Percentiles rank a stretch among this genome's conserved stretches.
phyloP scores from a whole-genome alignment of 129 eudicot genomes.

The Calendula officinalis region DNA sequence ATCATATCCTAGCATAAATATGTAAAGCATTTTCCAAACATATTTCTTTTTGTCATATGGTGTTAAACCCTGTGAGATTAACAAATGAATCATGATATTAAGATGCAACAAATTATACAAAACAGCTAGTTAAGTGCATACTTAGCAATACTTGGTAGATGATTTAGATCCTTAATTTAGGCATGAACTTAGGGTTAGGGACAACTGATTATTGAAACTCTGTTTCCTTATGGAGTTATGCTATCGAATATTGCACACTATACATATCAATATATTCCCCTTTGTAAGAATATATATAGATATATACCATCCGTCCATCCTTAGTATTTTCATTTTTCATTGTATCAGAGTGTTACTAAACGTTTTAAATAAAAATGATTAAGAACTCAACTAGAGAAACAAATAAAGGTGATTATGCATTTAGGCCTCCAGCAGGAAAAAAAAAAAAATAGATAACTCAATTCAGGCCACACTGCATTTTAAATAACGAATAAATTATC shows the following conservation, averaged over 20 bases:
- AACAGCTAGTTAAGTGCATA: not conserved
- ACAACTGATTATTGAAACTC: not conserved
- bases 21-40: conserved; percentile 99
- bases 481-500: not conserved
- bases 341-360: not conserved
- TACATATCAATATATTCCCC: not conserved
- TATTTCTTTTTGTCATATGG: conserved; percentile 94
- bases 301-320: not conserved
- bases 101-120: not conserved
- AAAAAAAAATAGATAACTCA: not conserved
- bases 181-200: not conserved
- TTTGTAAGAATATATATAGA: not conserved
- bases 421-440: not conserved
- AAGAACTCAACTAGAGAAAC: not conserved
- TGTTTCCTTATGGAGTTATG: not conserved
- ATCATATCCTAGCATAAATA: conserved; percentile 93
- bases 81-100: not conserved
- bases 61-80: conserved; percentile 57
- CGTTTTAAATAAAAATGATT: not conserved
- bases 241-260: not conserved
- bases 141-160: conserved; percentile 3
- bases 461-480: conserved; percentile 1
- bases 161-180: not conserved
- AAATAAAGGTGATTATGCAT: no score
- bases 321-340: not conserved